Evolutionary conservation across 345 rosid species (phyloP), one percentile per base, ranked within the genome.

Genomic region (Kandelia obovata): DNA sequence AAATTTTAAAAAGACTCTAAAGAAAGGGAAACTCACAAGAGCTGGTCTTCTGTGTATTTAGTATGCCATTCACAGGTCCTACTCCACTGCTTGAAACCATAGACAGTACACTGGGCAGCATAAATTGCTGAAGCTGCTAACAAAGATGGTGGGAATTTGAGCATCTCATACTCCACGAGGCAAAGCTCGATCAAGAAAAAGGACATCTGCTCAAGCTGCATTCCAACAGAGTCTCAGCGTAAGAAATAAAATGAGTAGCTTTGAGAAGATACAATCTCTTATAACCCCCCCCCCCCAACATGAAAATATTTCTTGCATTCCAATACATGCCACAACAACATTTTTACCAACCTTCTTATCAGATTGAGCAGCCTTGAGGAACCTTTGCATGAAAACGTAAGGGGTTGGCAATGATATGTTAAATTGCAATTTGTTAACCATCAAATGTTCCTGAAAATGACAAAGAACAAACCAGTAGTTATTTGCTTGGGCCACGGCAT

Each of bases 381-480:
- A 91, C 79, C 97, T 79, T 65, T 68, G 75, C 78, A 94, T 69
- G 83, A 94, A 94, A 55, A 91, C 92, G 78, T 82, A 91, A 20
- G 96, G 91, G 11, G 97, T 89, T 4, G 98, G 97, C 49, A 85
- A 61, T n/a, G 98, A 89, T 83, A 94, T 81, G 79, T 88, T 91
- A 71, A 89, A 95, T 56, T 92, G 90, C 78, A 95, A 69, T 28
- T 84, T 79, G 70, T 82, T 86, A 35, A 92, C 78, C 87, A 95
- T 85, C 79, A 86, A 59, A 61, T 82, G 86, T 80, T 94, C 98
- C 97, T 91, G 88, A 78, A 21, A 56, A 43, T 43, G 49, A 43
- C 30, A 56, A 56, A 56, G 59, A 56, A 56, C 3, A 51, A 15
- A 21, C 34, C 6, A n/a, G 32, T 31, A 7, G 17, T 11, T 27